Base-by-base conservation (phyloP, 805 yeast species). In the Lipomyces oligophaga region DNA sequence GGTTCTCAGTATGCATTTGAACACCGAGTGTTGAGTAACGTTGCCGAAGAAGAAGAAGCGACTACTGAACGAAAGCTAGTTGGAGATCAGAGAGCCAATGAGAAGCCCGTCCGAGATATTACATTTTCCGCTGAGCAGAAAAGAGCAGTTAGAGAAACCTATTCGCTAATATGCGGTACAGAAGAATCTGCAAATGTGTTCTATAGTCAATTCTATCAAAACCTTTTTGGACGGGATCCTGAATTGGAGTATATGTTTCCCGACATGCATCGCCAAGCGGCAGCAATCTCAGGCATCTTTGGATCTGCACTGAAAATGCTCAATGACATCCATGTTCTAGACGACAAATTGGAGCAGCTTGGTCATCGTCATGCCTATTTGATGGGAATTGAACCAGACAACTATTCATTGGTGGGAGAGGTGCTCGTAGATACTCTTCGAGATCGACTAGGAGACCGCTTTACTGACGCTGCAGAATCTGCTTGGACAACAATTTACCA, bases 221-320 rank as follows among this genome's bases (percentile, higher is more conserved):
- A 78, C 55, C 64, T 79, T 42, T 68, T 78, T 34, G 54, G 69
- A 1, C 67, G 70, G 70, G 69, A 69, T 45, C 74, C 79, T 0
- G 63, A 63, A 7, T 67, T 79, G 58, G 81, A 75, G 43, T 66
- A 61, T 35, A 50, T 76, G 55, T 78, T 79, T 55, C 83, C 84
- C 0, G 73, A 77, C 18, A 73, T 79, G 45, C 67, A 69, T 41
- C 83, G 80, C 61, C 84, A 79, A 63, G 81, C 83, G 1, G 74
- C 74, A 22, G 73, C 83, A 15, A 74, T 79, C 63, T 81, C 82
- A 1, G 83, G 83, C 4, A 79, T 79, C 35, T 65, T 79, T 60
- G 70, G 78, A 31, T 68, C 77, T 34, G 77, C 83, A 3, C 71
- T 79, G 49, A 64, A 71, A 21, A 76, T 75, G 47, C 64, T 79